Base-by-base conservation (phyloP, 2,329 filamentous ascomycete species). In the Pseudogymnoascus sp. region DNA sequence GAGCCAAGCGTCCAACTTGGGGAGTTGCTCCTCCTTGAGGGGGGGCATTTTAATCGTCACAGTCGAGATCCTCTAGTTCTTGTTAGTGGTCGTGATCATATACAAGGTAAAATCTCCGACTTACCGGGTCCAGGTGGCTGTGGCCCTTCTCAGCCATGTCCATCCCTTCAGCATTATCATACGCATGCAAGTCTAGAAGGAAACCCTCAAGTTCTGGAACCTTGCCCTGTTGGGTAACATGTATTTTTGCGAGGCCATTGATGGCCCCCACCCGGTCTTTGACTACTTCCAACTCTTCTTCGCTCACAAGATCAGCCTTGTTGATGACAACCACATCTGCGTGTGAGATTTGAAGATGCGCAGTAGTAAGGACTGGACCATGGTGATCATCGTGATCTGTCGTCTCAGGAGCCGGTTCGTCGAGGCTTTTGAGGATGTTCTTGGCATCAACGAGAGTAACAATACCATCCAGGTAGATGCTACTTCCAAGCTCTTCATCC, bases 261-360 rank as follows among this genome's bases (percentile, higher is more conserved):
- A 99, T 97, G 4, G 91, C 88, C 63, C 82, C 79, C 62, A 97
- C 87, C 53, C 95, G 84, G 15, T 83, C 80, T 66, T 81, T 82
- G 7, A 97, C 90, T 0, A 73, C 76, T n/a, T 84, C 76, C 0
- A 97, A 81, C 70, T 96, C 86, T 6, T 83, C 77, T 1, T 82
- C 74, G 5, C 82, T 84, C 3, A 97, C 92, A 3, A 97, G 80
- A 72, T 99, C 95, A 2, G 87, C 82, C 75, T 99, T 99, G 78
- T 99, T 99, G 69, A 99, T 85, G 40, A 99, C 85, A 50, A 99
- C 84, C 8, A 97, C 91, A 76, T 99, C 95, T 6, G 95, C 95
- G 71, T 99, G 93, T 1, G 92, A 97, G 65, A 99, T 96, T 72
- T 99, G 95, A 59, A 97, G 83, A 75, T 99, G 95, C 0, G 95